A percentile compares a stretch with the other conserved stretches of the same genome.
Evolutionary conservation across 176 grass and related monocot genomes (phyloP).

Genomic region (Carex scoparia): DNA sequence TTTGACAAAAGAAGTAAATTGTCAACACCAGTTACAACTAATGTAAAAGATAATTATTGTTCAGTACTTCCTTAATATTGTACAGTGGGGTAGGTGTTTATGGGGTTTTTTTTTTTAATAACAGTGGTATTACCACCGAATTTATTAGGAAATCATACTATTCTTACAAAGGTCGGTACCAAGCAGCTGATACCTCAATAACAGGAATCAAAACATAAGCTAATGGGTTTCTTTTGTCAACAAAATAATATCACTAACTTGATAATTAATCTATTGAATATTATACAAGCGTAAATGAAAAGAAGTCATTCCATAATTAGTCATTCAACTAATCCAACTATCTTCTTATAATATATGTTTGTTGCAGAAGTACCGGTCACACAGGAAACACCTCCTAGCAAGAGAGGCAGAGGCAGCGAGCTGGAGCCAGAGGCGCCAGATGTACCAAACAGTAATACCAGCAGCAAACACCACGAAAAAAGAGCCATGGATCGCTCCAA

Average conservation of each 20-base stretch:
- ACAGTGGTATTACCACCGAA: too few relatives aligned
- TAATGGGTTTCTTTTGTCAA: background rate
- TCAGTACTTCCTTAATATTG: background rate
- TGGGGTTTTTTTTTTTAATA: too few relatives aligned
- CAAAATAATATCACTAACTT: background rate
- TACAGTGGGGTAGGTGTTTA: background rate
- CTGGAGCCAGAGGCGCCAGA: conserved; percentile 61
- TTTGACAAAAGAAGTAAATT: background rate
- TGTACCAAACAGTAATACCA: conserved; percentile 29
- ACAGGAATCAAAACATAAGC: background rate
- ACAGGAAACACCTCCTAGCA: conserved; percentile 76
- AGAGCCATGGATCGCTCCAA: conserved; percentile 46
- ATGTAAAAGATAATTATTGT: background rate
- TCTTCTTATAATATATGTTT: background rate
- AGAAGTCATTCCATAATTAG: background rate
- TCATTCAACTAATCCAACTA: background rate
- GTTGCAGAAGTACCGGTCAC: conserved; percentile 87
- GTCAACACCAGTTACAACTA: background rate
- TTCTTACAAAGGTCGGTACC: too few relatives aligned
- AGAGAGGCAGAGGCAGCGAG: conserved; percentile 69
- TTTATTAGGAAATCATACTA: too few relatives aligned
- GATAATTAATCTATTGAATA: background rate
- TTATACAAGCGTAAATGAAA: background rate
- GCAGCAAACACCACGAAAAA: background rate
- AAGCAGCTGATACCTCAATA: too few relatives aligned